A percentile compares a stretch with the other conserved stretches of the same genome.
phyloP scores from a whole-genome alignment of 805 yeast genomes.

The Wickerhamomyces chaumierensis region DNA sequence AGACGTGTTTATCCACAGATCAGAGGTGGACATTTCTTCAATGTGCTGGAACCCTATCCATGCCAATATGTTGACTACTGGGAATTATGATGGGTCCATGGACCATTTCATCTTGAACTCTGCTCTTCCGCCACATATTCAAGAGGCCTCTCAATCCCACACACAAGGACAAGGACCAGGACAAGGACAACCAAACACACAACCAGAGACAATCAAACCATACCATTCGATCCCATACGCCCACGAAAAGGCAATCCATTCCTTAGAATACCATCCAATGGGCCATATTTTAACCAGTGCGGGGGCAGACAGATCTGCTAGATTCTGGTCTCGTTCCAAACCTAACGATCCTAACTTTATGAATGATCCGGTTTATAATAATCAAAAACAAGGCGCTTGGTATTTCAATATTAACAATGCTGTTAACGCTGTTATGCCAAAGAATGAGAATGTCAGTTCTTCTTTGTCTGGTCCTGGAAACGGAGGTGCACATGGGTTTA shows the following conservation, averaged over 20 bases:
- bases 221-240: conserved; percentile 74
- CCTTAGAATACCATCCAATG: conserved; percentile 84
- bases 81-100: conserved; percentile 83
- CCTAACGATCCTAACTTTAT: conserved; percentile 81
- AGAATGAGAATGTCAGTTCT: conserved; percentile 19
- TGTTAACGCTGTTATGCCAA: conserved; percentile 23
- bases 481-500: not conserved
- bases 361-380: conserved; percentile 71
- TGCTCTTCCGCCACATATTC: conserved; percentile 20
- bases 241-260: conserved; percentile 86
- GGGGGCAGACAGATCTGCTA: conserved; percentile 82
- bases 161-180: too few relatives aligned
- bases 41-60: conserved; percentile 92
- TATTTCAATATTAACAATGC: conserved; percentile 30
- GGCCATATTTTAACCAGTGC: conserved; percentile 91
- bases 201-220: conserved; percentile 28
- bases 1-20: conserved; percentile 60
- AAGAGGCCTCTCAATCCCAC: too few relatives aligned
- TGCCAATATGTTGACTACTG: conserved; percentile 66
- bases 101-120: conserved; percentile 60
- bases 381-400: conserved; percentile 50
- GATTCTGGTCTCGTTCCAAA: conserved; percentile 91
- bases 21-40: conserved; percentile 77
- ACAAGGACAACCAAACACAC: conserved; percentile 11
- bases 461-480: conserved; percentile 1